These are phyloP conservation scores for Phyllosticta capitalensis DNA, from an alignment of 2,329 filamentous ascomycete genomes.

Conservation along the genomic window DNA sequence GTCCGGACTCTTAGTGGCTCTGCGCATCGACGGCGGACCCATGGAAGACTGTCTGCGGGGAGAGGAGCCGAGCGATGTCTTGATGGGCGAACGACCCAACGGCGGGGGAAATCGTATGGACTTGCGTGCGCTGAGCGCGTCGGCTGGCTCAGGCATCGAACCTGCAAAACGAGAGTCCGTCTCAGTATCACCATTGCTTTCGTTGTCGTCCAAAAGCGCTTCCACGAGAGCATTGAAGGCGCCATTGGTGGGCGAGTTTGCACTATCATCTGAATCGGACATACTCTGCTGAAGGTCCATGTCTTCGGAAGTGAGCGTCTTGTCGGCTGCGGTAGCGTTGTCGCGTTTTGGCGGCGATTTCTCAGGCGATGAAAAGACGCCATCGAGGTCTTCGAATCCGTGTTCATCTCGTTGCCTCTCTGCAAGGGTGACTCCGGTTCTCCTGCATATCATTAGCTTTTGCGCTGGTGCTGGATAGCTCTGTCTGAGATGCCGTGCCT, in stretches of 20 bases:
- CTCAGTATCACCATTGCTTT: conserved; percentile 8
- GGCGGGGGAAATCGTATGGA: conserved; percentile 40
- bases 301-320: conserved; percentile 43
- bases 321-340: conserved; percentile 23
- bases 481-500: conserved; percentile 19
- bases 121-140: conserved; percentile 35
- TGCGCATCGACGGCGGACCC: conserved; percentile 42
- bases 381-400: conserved; percentile 80
- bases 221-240: not conserved
- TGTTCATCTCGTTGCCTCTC: conserved; percentile 82
- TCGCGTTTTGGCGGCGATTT: conserved; percentile 42
- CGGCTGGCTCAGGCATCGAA: conserved; percentile 40
- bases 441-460: conserved; percentile 43
- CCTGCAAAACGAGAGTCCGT: conserved; percentile 19
- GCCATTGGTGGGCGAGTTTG: conserved; percentile 7
- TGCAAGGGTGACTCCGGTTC: conserved; percentile 76
- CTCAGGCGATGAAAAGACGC: conserved; percentile 80
- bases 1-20: conserved; percentile 20
- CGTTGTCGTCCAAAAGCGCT: conserved; percentile 1
- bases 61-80: conserved; percentile 49
- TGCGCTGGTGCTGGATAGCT: not conserved
- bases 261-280: conserved; percentile 15
- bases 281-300: conserved; percentile 58
- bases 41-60: conserved; percentile 53
- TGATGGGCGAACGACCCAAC: conserved; percentile 51